phyloP scores from a whole-genome alignment of 2,329 filamentous ascomycete species.

The Aureobasidium vineae region DNA sequence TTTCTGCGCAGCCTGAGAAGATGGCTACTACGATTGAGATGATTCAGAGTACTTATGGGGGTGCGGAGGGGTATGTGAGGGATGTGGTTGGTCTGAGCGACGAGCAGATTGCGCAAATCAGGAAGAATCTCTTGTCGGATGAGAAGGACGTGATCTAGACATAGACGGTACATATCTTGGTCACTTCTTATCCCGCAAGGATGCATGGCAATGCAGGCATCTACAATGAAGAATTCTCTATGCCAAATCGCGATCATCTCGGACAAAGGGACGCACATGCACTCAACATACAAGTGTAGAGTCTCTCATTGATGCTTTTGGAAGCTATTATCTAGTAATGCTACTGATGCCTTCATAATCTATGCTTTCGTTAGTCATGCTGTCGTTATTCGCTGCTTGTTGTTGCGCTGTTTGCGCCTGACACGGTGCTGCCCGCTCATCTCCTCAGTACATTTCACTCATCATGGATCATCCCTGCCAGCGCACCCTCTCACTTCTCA shows the following conservation, averaged over 20 bases:
- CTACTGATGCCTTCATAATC: slow-evolving; percentile 4
- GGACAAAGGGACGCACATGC: neutral
- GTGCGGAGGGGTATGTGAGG: slow-evolving; percentile 62
- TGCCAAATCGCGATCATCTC: too few relatives aligned
- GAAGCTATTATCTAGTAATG: slow-evolving; percentile 12
- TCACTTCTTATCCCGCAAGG: too few relatives aligned
- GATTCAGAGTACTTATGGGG: slow-evolving; percentile 60
- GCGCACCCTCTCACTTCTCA: slow-evolving; percentile 33
- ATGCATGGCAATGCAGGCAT: too few relatives aligned
- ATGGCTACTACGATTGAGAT: slow-evolving; percentile 54
- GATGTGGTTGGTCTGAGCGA: slow-evolving; percentile 58
- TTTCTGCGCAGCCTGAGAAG: slow-evolving; percentile 49
- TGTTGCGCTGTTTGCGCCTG: neutral
- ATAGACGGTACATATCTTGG: neutral
- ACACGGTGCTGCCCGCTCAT: neutral
- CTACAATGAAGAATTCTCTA: too few relatives aligned
- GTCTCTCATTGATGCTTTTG: slow-evolving; percentile 5
- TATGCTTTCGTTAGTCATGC: slow-evolving; percentile 17
- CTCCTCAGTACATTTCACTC: neutral
- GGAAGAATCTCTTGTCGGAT: slow-evolving; percentile 46
- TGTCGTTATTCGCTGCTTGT: neutral
- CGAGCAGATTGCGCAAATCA: slow-evolving; percentile 55
- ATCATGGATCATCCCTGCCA: slow-evolving; percentile 31
- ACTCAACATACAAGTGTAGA: neutral
- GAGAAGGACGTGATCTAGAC: slow-evolving; percentile 3